phyloP scores from a whole-genome alignment of 2,329 filamentous ascomycete genomes.

The Exserohilum rostratum region DNA sequence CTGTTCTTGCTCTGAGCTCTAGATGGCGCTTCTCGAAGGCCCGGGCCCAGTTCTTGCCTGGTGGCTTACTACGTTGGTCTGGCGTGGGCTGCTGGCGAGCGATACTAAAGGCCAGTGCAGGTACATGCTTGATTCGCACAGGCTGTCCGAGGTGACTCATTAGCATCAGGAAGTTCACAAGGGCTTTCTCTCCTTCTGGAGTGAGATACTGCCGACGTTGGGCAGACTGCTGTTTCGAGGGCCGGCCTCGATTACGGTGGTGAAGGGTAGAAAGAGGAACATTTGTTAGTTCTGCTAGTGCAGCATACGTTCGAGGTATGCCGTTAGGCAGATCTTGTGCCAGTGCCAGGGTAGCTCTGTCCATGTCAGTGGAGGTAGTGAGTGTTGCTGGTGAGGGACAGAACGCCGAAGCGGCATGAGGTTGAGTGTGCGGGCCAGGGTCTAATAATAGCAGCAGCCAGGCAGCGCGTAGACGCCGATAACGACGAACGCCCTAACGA shows the following conservation, averaged over 20 bases:
- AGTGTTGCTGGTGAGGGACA: too few relatives aligned
- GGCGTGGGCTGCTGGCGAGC: constrained; percentile 19
- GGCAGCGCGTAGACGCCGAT: background rate
- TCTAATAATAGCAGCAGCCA: background rate
- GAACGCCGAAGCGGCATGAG: too few relatives aligned
- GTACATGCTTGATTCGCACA: constrained; percentile 26
- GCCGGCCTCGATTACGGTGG: background rate
- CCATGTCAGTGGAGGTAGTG: too few relatives aligned
- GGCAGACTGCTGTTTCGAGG: constrained; percentile 22
- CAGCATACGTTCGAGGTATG: background rate
- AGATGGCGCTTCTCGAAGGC: constrained; percentile 23
- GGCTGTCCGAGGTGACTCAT: constrained; percentile 21
- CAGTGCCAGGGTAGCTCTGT: too few relatives aligned
- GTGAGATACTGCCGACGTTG: constrained; percentile 23
- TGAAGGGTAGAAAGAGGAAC: background rate
- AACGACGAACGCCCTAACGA: background rate
- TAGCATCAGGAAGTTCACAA: constrained; percentile 17
- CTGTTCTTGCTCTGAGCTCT: constrained; percentile 18
- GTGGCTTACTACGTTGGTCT: constrained; percentile 25
- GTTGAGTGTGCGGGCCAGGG: background rate
- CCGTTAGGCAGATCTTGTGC: too few relatives aligned
- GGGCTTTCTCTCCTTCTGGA: background rate
- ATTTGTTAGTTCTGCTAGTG: background rate
- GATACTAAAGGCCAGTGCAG: too few relatives aligned
- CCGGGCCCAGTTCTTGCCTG: too few relatives aligned